Conservation (phyloP, 768 basidiomycete genomes). For the Russula vinacea region DNA sequence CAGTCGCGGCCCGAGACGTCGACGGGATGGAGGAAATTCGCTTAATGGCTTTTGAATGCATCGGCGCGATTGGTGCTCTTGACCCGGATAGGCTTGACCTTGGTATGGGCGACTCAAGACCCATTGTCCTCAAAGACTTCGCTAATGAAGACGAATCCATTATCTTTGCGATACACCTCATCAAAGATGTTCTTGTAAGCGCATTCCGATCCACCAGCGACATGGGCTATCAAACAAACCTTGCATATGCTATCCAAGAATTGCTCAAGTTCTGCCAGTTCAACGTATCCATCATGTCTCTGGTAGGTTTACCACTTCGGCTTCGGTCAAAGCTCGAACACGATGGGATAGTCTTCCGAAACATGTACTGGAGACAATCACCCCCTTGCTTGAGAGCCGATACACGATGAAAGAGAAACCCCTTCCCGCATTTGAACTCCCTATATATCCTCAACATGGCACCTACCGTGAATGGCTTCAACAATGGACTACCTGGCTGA, state of each 20-base stretch:
- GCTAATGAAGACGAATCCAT: constrained; percentile 71
- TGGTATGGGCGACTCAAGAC: constrained; percentile 51
- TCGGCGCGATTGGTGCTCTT: constrained; percentile 87
- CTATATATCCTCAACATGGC: constrained; percentile 70
- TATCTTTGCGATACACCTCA: constrained; percentile 80
- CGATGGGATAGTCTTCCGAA: constrained; percentile 81
- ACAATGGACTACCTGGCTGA: constrained; percentile 79
- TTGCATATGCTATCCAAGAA: constrained; percentile 92
- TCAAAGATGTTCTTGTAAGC: constrained; percentile 79
- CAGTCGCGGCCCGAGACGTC: constrained; percentile 72
- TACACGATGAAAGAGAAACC: constrained; percentile 45
- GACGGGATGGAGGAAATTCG: constrained; percentile 68
- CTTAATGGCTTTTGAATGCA: constrained; percentile 78
- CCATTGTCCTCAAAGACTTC: constrained; percentile 80
- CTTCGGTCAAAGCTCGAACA: constrained; percentile 62
- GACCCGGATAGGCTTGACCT: constrained; percentile 92
- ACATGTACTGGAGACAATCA: constrained; percentile 79
- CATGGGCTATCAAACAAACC: constrained; percentile 81
- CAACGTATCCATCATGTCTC: constrained; percentile 65
- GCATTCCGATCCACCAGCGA: constrained; percentile 94
- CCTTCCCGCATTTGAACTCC: constrained; percentile 45
- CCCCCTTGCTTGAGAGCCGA: constrained; percentile 74
- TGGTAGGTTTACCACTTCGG: constrained; percentile 44
- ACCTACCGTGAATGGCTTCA: constrained; percentile 98
- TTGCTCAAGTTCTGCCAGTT: constrained; percentile 85